A percentile compares a stretch with the other conserved stretches of the same genome.
phyloP scores from a whole-genome alignment of 345 rosid genomes.

The Pugionium cornutum region DNA sequence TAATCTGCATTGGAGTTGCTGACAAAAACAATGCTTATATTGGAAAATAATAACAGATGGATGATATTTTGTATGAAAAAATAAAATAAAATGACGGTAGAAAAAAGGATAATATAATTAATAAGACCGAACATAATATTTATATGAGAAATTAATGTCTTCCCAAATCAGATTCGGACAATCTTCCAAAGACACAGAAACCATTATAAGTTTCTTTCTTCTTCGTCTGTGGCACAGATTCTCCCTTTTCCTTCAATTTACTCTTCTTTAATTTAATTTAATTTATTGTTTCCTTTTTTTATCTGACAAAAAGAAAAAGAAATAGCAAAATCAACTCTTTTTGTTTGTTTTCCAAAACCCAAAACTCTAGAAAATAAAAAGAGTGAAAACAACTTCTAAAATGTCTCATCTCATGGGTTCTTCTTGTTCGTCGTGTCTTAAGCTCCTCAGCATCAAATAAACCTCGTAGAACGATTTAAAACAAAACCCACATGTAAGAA shows the following conservation, averaged over 20 bases:
- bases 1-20: no score
- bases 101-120: slow-evolving; percentile 18
- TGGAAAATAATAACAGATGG: not conserved
- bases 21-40: slow-evolving; percentile 9
- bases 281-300: no score
- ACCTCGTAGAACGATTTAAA: slow-evolving; percentile 42
- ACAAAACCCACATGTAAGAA: slow-evolving; percentile 53
- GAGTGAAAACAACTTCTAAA: slow-evolving; percentile 36
- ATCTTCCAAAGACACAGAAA: slow-evolving; percentile 40
- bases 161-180: slow-evolving; percentile 39
- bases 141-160: slow-evolving; percentile 33
- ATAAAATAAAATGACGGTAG: slow-evolving; percentile 22
- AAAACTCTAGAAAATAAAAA: slow-evolving; percentile 1
- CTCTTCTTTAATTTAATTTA: no score
- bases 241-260: slow-evolving; percentile 31
- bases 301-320: slow-evolving; percentile 6
- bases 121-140: slow-evolving; percentile 35
- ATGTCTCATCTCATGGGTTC: slow-evolving; percentile 29
- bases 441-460: slow-evolving; percentile 45
- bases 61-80: not conserved
- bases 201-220: slow-evolving; percentile 26
- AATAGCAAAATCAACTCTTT: no score
- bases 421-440: slow-evolving; percentile 44
- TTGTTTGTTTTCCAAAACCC: slow-evolving; percentile 4
- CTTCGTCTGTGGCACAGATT: slow-evolving; percentile 39